These are phyloP conservation scores for Cryptococcus amylolentus DNA, from an alignment of 1,284 basidiomycete species.

Conservation along the genomic window DNA sequence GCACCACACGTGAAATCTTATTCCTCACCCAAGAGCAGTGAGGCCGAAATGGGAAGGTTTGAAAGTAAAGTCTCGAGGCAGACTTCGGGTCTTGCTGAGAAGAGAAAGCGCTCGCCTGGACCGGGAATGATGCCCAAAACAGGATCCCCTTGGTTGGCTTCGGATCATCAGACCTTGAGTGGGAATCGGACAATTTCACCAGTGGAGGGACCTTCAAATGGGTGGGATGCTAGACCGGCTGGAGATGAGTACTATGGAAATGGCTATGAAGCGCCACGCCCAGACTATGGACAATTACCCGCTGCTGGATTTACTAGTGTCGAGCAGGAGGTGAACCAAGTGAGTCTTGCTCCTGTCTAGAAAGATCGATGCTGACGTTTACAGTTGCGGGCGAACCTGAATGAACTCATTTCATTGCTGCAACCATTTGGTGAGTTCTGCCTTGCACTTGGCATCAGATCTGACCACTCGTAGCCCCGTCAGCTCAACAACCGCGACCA, in stretches of 20 bases:
- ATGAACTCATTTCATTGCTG: slow-evolving; percentile 28
- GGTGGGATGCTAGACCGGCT: neutral
- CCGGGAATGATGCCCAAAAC: neutral
- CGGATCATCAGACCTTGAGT: neutral
- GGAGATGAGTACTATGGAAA: neutral
- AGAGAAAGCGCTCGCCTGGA: neutral
- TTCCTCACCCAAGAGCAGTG: neutral
- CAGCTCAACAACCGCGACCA: slow-evolving; percentile 16
- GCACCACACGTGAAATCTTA: neutral
- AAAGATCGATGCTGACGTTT: neutral
- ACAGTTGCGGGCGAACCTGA: slow-evolving; percentile 28
- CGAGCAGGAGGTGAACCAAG: neutral
- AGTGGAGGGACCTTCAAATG: neutral
- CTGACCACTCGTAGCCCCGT: slow-evolving; percentile 7
- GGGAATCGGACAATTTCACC: neutral
- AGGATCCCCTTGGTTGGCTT: neutral
- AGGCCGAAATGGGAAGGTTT: neutral
- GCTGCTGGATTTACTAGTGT: neutral
- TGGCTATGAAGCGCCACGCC: slow-evolving; percentile 9
- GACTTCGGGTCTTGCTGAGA: neutral
- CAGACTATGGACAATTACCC: slow-evolving; percentile 5
- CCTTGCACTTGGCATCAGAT: neutral
- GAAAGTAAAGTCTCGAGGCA: neutral
- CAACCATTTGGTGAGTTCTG: slow-evolving; percentile 25
- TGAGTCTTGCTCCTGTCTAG: neutral